These are phyloP conservation scores for Vanrija humicola DNA, from an alignment of 1,284 basidiomycete genomes.

Conservation along the genomic window DNA sequence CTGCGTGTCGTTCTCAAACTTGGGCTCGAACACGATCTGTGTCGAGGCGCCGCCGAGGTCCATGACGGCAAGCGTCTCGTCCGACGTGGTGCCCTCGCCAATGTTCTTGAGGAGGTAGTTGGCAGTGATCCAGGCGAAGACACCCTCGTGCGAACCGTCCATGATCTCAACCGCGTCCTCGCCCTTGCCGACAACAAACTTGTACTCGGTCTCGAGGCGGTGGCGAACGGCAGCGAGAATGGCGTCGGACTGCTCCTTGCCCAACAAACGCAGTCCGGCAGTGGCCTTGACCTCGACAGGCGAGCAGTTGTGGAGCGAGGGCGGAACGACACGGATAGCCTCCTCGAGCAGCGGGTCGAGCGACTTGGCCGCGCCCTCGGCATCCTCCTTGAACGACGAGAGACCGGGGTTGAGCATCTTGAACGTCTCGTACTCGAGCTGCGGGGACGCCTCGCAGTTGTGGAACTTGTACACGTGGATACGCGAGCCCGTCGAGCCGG, in stretches of 20 bases:
- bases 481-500: slow-evolving; percentile 92
- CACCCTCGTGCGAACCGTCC: slow-evolving; percentile 95
- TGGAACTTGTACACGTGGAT: slow-evolving; percentile 99
- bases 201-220: slow-evolving; percentile 63
- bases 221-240: slow-evolving; percentile 74
- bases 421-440: slow-evolving; percentile 93
- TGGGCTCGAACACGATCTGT: slow-evolving; percentile 95
- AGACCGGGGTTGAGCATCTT: slow-evolving; percentile 77
- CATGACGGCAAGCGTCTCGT: slow-evolving; percentile 80
- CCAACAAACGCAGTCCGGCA: slow-evolving; percentile 79
- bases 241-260: slow-evolving; percentile 61
- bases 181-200: slow-evolving; percentile 62
- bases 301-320: slow-evolving; percentile 65
- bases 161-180: slow-evolving; percentile 73
- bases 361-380: slow-evolving; percentile 70
- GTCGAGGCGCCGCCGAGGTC: slow-evolving; percentile 96
- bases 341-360: slow-evolving; percentile 77
- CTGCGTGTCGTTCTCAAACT: slow-evolving; percentile 54
- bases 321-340: slow-evolving; percentile 73
- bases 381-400: slow-evolving; percentile 59
- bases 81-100: slow-evolving; percentile 54
- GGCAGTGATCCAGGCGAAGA: slow-evolving; percentile 97
- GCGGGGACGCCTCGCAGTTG: slow-evolving; percentile 73
- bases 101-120: slow-evolving; percentile 85
- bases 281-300: slow-evolving; percentile 94